Conservation (phyloP, 2,329 filamentous ascomycete genomes). For the Trichothecium roseum region DNA sequence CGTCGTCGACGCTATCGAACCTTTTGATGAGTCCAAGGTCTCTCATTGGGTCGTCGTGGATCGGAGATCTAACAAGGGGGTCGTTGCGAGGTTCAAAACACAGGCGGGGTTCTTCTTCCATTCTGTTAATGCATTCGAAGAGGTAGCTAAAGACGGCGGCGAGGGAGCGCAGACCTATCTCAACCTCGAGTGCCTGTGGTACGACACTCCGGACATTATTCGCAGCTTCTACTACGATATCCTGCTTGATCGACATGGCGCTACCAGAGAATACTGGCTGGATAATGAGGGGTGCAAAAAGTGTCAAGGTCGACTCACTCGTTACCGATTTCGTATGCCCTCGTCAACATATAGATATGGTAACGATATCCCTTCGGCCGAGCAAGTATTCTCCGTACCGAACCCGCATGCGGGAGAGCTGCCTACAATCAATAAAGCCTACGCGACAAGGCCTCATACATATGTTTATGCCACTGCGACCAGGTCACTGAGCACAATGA, state of each 20-base stretch:
- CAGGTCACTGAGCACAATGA: conserved; percentile 46
- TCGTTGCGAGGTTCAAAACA: conserved; percentile 59
- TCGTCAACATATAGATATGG: background rate
- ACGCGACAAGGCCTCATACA: conserved; percentile 40
- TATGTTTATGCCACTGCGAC: conserved; percentile 50
- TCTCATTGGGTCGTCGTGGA: conserved; percentile 70
- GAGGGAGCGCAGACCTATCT: conserved; percentile 31
- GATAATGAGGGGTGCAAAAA: conserved; percentile 26
- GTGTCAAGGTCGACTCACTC: conserved; percentile 25
- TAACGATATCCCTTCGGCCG: conserved; percentile 7
- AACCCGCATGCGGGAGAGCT: conserved; percentile 50
- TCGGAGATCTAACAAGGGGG: conserved; percentile 46
- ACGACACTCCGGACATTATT: conserved; percentile 54
- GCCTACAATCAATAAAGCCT: conserved; percentile 53
- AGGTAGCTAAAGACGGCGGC: conserved; percentile 25
- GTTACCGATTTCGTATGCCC: conserved; percentile 28
- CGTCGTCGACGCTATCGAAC: conserved; percentile 55
- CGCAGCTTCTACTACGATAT: conserved; percentile 61
- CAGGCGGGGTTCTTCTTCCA: conserved; percentile 71
- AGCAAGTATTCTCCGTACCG: conserved; percentile 34
- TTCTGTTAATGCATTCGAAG: conserved; percentile 66
- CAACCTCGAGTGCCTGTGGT: conserved; percentile 55
- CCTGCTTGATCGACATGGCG: conserved; percentile 41
- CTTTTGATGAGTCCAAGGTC: conserved; percentile 45
- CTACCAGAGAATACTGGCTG: conserved; percentile 30